Percentiles rank a stretch among this genome's conserved stretches.
Conservation (phyloP, 306 rosid species). For the Corylus heterophylla region DNA sequence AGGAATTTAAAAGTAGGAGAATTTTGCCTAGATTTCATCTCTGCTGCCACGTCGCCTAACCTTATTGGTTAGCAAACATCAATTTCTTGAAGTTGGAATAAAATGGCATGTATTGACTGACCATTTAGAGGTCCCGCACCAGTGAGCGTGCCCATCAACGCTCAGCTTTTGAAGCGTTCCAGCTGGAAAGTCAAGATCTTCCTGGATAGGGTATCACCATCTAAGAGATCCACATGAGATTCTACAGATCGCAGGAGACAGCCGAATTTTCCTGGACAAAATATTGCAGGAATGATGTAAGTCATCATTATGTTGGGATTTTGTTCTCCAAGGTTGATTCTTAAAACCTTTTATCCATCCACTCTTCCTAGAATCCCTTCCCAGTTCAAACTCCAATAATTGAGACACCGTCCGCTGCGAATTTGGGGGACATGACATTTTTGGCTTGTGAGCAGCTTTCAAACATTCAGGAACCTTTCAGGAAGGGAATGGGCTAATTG, state of each 20-base stretch:
- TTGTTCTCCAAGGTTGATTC: background rate
- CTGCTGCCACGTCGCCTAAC: too few relatives aligned
- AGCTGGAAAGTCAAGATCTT: background rate
- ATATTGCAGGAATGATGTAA: background rate
- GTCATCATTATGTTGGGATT: background rate
- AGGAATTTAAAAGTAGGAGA: too few relatives aligned
- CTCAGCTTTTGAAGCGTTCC: background rate
- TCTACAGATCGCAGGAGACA: background rate
- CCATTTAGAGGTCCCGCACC: background rate
- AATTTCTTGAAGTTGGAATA: background rate
- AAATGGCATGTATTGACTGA: background rate
- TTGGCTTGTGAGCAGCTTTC: too few relatives aligned
- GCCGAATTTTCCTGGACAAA: background rate
- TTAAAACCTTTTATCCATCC: background rate
- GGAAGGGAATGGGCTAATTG: too few relatives aligned
- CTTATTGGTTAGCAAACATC: too few relatives aligned
- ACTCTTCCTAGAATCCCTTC: background rate
- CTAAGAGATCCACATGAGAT: background rate
- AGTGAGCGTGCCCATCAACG: background rate
- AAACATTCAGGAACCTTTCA: too few relatives aligned
- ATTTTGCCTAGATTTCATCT: too few relatives aligned
- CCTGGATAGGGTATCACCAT: background rate
- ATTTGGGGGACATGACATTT: too few relatives aligned
- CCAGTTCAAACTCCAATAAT: background rate
- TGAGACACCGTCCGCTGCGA: background rate